These are phyloP conservation scores for Rhododendron ovatum DNA, from an alignment of 148 eudicot genomes.

Conservation along the genomic window DNA sequence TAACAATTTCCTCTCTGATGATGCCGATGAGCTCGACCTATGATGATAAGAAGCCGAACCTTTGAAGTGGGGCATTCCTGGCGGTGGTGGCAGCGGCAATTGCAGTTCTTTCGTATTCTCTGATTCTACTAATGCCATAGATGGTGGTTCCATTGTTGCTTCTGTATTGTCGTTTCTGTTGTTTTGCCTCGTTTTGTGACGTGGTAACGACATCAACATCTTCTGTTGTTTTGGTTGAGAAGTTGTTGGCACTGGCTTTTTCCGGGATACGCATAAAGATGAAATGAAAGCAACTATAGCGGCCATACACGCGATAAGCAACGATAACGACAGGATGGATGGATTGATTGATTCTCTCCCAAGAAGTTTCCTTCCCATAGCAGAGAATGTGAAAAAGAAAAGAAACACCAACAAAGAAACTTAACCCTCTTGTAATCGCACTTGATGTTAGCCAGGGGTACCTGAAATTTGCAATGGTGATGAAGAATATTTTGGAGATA, in stretches of 20 bases:
- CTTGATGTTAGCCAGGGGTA: background rate
- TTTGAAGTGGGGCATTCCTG: slow-evolving; percentile 25
- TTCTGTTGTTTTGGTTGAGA: background rate
- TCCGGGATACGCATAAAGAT: slow-evolving; percentile 23
- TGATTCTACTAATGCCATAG: background rate
- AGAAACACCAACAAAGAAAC: background rate
- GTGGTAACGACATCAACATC: background rate
- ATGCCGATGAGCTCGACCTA: slow-evolving; percentile 20
- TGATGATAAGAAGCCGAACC: slow-evolving; percentile 14
- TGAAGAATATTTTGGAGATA: background rate
- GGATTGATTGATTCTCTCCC: slow-evolving; percentile 19
- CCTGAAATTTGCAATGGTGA: background rate
- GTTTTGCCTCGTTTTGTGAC: background rate
- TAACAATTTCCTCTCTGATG: slow-evolving; percentile 21
- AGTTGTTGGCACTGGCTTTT: slow-evolving; percentile 1
- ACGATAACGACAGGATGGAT: slow-evolving; percentile 26
- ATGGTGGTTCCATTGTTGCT: background rate
- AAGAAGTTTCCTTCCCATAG: slow-evolving; percentile 55
- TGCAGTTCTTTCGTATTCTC: background rate
- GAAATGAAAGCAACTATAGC: slow-evolving; percentile 33
- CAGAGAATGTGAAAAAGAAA: slow-evolving; percentile 7
- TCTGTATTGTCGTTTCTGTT: background rate
- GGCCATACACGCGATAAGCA: slow-evolving; percentile 30
- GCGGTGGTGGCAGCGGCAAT: slow-evolving; percentile 29
- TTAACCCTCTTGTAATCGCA: background rate